These are phyloP conservation scores for Cladosporium velox DNA, from an alignment of 2,329 filamentous ascomycete species.

Conservation along the genomic window DNA sequence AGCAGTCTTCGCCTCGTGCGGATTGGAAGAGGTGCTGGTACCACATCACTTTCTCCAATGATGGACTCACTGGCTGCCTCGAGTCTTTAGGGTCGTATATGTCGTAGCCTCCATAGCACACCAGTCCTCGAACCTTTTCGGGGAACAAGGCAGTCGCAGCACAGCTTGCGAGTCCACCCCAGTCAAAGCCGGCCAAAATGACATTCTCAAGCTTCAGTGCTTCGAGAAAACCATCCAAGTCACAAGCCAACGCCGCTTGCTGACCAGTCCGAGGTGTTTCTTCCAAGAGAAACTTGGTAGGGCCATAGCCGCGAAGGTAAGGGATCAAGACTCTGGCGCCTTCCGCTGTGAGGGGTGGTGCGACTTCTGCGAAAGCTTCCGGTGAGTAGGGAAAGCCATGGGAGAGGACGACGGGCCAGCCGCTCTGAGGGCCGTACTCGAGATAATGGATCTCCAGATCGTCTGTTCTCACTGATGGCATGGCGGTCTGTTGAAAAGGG, in stretches of 20 bases:
- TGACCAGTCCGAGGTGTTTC: background rate
- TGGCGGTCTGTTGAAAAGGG: background rate
- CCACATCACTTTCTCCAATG: background rate
- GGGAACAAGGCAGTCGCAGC: background rate
- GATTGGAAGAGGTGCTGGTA: slow-evolving; percentile 2
- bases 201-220: background rate
- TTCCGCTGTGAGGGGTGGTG: background rate
- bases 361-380: background rate
- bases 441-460: background rate
- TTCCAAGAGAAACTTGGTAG: background rate
- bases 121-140: background rate
- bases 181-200: background rate
- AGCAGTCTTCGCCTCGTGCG: background rate
- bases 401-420: background rate
- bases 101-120: slow-evolving; percentile 4
- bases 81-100: background rate
- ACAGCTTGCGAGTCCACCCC: background rate
- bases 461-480: background rate
- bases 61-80: background rate
- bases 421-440: background rate
- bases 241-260: background rate
- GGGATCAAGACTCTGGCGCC: background rate
- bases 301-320: background rate
- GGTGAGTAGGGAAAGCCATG: background rate
- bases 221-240: background rate